Conservation (phyloP, 345 rosid species). For the Erysimum cheiranthoides region DNA sequence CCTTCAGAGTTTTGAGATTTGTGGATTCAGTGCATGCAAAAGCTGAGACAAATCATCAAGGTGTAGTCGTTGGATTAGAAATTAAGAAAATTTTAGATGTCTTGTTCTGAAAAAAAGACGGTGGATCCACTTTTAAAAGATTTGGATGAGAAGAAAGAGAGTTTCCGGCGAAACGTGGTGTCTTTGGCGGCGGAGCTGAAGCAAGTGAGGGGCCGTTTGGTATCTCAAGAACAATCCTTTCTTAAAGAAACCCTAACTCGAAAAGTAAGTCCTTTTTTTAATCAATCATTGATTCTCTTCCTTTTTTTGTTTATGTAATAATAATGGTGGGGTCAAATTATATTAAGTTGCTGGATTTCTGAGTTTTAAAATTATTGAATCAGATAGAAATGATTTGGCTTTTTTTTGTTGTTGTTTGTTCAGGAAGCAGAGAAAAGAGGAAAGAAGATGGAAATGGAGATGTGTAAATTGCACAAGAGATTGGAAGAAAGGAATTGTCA, state of each 20-base stretch:
- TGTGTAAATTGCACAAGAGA: conserved; percentile 57
- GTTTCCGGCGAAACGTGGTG: conserved; percentile 79
- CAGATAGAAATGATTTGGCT: conserved; percentile 27
- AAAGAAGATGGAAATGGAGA: conserved; percentile 68
- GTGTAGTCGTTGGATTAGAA: neutral
- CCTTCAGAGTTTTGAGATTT: conserved; percentile 25
- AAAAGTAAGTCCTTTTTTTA: conserved; percentile 52
- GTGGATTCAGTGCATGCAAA: conserved; percentile 16
- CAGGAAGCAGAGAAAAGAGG: conserved; percentile 85
- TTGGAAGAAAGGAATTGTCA: conserved; percentile 66
- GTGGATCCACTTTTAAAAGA: conserved; percentile 82
- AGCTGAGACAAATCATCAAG: conserved; percentile 23
- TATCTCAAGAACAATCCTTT: conserved; percentile 74
- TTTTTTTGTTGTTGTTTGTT: conserved; percentile 6
- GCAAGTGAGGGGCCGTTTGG: conserved; percentile 82
- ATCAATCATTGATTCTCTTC: conserved; percentile 7
- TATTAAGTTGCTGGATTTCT: conserved; percentile 17
- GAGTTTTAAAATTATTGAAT: conserved; percentile 1
- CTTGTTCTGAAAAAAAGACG: conserved; percentile 40
- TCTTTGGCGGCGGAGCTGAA: conserved; percentile 85
- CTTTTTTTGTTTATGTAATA: conserved; percentile 16
- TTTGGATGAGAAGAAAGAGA: conserved; percentile 89
- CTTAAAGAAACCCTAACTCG: conserved; percentile 66
- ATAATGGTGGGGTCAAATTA: conserved; percentile 46
- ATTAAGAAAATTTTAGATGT: conserved; percentile 45